Conservation (phyloP, 164 flowering plant genomes). For the Buxus sempervirens region DNA sequence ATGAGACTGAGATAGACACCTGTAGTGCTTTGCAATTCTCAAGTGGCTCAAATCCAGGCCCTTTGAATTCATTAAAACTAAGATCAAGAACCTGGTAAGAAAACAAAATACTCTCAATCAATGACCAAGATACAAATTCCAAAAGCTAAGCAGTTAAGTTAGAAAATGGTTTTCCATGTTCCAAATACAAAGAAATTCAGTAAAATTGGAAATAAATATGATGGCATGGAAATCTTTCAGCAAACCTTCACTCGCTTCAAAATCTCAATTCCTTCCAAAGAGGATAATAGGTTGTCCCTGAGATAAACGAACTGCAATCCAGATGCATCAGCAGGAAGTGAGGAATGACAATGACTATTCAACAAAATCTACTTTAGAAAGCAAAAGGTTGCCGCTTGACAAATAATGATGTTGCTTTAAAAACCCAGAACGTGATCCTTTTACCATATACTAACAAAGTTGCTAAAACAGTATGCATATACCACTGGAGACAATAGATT, state of each 20-base stretch:
- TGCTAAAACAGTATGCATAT: background rate
- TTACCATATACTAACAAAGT: background rate
- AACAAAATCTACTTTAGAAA: background rate
- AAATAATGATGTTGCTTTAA: background rate
- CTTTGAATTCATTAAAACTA: constrained; percentile 97
- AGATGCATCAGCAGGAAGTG: constrained; percentile 8
- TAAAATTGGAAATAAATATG: background rate
- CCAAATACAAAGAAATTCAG: constrained; percentile 2
- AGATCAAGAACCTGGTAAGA: constrained; percentile 88
- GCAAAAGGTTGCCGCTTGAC: background rate
- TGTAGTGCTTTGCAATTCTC: constrained; percentile 87
- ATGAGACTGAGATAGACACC: constrained; percentile 34
- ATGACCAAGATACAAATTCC: constrained; percentile 1
- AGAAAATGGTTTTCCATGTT: background rate
- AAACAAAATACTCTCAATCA: constrained; percentile 6
- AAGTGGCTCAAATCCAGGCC: constrained; percentile 98
- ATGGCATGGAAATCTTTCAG: constrained; percentile 6
- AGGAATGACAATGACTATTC: background rate
- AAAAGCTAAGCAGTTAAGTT: background rate
- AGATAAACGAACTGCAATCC: constrained; percentile 92
- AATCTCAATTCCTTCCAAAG: constrained; percentile 90
- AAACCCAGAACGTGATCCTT: background rate
- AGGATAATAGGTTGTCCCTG: constrained; percentile 90
- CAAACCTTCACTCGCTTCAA: constrained; percentile 91
- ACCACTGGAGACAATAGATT: background rate